Evolutionary conservation across 306 rosid genomes (phyloP).

Genomic region (Cicer cuneatum): DNA sequence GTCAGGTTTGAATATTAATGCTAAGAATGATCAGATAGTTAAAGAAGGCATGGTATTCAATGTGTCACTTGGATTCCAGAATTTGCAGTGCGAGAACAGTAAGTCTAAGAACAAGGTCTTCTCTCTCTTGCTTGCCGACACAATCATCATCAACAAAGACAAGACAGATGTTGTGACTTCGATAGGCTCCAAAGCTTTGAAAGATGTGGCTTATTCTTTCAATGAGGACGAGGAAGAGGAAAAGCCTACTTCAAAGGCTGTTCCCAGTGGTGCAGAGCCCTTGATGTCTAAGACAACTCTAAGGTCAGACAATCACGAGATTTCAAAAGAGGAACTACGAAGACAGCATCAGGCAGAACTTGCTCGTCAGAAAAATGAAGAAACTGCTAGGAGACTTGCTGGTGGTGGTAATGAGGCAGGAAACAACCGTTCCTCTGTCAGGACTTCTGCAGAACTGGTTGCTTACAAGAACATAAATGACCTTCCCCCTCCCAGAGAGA

Average conservation of each 20-base stretch:
- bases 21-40: constrained; percentile 74
- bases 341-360: constrained; percentile 99
- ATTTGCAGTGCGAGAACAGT: constrained; percentile 59
- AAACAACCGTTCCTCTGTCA: constrained; percentile 63
- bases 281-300: constrained; percentile 77
- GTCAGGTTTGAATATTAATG: constrained; percentile 84
- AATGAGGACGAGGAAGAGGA: constrained; percentile 87
- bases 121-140: constrained; percentile 87
- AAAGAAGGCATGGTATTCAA: constrained; percentile 90
- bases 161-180: constrained; percentile 73
- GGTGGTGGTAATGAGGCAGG: constrained; percentile 73
- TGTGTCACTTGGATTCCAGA: constrained; percentile 89
- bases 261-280: constrained; percentile 54
- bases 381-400: constrained; percentile 93
- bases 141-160: constrained; percentile 69
- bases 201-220: constrained; percentile 90
- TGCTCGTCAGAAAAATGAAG: constrained; percentile 98
- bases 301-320: constrained; percentile 92
- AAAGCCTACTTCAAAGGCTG: constrained; percentile 51
- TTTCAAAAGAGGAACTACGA: constrained; percentile 90
- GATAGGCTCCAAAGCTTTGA: constrained; percentile 71
- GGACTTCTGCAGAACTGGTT: constrained; percentile 64
- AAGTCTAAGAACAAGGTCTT: constrained; percentile 65
- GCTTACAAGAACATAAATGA: constrained; percentile 92
- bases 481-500: constrained; percentile 71